Percentiles rank a stretch among this genome's conserved stretches.
phyloP scores from a whole-genome alignment of 208 protist genomes.

The Trichomonas vaginalis region DNA sequence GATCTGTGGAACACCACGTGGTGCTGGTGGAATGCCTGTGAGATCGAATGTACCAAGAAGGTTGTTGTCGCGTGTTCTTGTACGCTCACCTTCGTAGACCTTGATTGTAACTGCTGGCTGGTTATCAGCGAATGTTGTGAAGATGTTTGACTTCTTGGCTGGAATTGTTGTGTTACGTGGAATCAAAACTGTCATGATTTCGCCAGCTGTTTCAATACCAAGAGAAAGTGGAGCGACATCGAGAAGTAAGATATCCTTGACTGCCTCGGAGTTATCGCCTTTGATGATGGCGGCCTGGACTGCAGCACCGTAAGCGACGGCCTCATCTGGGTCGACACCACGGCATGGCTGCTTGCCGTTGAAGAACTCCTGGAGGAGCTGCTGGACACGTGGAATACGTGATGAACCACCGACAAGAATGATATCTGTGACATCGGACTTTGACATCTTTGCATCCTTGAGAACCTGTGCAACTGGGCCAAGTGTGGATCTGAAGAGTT shows the following conservation, averaged over 20 bases:
- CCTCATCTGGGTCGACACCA: constrained; percentile 55
- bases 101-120: constrained; percentile 86
- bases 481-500: constrained; percentile 57
- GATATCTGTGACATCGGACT: constrained; percentile 60
- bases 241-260: constrained; percentile 19
- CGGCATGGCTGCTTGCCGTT: constrained; percentile 58
- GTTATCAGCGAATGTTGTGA: constrained; percentile 78
- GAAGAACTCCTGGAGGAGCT: constrained; percentile 84
- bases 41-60: constrained; percentile 27
- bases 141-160: constrained; percentile 52
- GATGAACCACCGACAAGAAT: constrained; percentile 66
- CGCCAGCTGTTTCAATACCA: constrained; percentile 67
- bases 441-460: constrained; percentile 59
- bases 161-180: constrained; percentile 49
- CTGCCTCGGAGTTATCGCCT: constrained; percentile 34
- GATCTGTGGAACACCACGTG: constrained; percentile 33
- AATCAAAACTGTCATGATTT: constrained; percentile 62
- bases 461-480: constrained; percentile 58
- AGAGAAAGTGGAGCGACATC: too few relatives aligned
- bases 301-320: constrained; percentile 64
- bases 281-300: constrained; percentile 83
- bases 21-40: constrained; percentile 27
- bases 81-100: constrained; percentile 91
- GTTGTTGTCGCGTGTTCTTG: constrained; percentile 81
- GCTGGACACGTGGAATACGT: constrained; percentile 85